Evolutionary conservation across 306 rosid species (phyloP).

Genomic region (Adenanthera pavonina): DNA sequence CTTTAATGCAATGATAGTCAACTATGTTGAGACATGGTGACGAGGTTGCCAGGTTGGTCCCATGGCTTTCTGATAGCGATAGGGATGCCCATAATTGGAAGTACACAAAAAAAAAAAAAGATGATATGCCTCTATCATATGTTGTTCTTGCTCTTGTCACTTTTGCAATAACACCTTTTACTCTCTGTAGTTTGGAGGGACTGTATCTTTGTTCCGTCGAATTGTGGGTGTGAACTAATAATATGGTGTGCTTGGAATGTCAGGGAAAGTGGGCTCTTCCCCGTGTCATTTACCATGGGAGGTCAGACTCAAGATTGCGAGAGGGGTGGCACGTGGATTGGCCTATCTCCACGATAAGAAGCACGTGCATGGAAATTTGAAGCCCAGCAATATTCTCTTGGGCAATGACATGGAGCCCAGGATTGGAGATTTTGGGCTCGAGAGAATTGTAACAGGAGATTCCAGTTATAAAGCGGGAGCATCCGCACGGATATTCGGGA

Average conservation of each 20-base stretch:
- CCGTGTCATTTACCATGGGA: slow-evolving; percentile 98
- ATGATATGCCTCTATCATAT: background rate
- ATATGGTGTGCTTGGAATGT: slow-evolving; percentile 28
- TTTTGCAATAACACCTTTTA: slow-evolving; percentile 16
- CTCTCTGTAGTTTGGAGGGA: background rate
- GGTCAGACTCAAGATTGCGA: slow-evolving; percentile 77
- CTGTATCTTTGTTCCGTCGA: background rate
- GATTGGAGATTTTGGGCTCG: slow-evolving; percentile 91
- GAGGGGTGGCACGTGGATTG: slow-evolving; percentile 94
- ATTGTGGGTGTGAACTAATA: slow-evolving; percentile 1
- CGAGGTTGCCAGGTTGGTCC: slow-evolving; percentile 1
- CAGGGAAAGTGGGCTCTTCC: slow-evolving; percentile 93
- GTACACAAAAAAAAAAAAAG: background rate
- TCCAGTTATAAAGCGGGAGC: slow-evolving; percentile 65
- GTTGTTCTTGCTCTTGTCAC: slow-evolving; percentile 4
- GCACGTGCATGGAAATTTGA: slow-evolving; percentile 92
- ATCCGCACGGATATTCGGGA: slow-evolving; percentile 83
- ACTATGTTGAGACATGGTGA: slow-evolving; percentile 28
- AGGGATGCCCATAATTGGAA: slow-evolving; percentile 41
- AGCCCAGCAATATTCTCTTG: slow-evolving; percentile 85
- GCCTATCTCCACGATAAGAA: slow-evolving; percentile 94
- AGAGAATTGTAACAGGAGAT: slow-evolving; percentile 66
- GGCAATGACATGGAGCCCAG: slow-evolving; percentile 84
- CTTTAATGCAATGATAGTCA: slow-evolving; percentile 55
- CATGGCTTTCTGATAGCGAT: slow-evolving; percentile 39